Percentiles rank a stretch among this genome's conserved stretches.
Evolutionary conservation across 2,329 filamentous ascomycete genomes (phyloP).

Genomic region (Aspergillus sp.): DNA sequence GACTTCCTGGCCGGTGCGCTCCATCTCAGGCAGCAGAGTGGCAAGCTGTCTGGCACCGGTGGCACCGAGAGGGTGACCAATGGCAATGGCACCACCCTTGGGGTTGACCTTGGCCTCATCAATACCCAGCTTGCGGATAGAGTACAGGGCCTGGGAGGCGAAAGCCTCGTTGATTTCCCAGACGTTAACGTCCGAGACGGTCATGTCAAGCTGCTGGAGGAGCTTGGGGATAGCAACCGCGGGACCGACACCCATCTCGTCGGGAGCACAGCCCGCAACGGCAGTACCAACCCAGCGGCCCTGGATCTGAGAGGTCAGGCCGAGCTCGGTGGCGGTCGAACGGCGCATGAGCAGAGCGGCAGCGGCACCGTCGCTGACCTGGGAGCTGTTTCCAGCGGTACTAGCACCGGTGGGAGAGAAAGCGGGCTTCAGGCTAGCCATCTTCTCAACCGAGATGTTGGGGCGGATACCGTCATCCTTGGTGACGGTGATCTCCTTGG

Average conservation of each 20-base stretch:
- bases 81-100: conserved; percentile 89
- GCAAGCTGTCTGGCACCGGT: conserved; percentile 81
- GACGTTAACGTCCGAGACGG: conserved; percentile 69
- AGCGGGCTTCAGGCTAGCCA: conserved; percentile 80
- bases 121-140: conserved; percentile 63
- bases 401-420: conserved; percentile 73
- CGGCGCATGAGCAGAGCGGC: conserved; percentile 82
- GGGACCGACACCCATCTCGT: conserved; percentile 93
- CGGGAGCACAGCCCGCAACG: conserved; percentile 76
- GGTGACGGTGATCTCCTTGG: conserved; percentile 66
- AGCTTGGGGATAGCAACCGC: conserved; percentile 83
- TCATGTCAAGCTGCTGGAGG: conserved; percentile 67
- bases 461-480: conserved; percentile 82
- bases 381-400: conserved; percentile 82
- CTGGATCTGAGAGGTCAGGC: conserved; percentile 68
- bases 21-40: conserved; percentile 70
- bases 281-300: conserved; percentile 79
- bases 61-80: conserved; percentile 87
- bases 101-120: conserved; percentile 77
- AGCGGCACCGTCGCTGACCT: conserved; percentile 86
- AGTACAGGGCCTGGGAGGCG: conserved; percentile 67
- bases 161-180: conserved; percentile 95
- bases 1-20: conserved; percentile 67
- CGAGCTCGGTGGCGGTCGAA: conserved; percentile 73
- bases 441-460: conserved; percentile 66